Conservation (phyloP, 176 grass and related monocot species). For the Bothriochloa decipiens region DNA sequence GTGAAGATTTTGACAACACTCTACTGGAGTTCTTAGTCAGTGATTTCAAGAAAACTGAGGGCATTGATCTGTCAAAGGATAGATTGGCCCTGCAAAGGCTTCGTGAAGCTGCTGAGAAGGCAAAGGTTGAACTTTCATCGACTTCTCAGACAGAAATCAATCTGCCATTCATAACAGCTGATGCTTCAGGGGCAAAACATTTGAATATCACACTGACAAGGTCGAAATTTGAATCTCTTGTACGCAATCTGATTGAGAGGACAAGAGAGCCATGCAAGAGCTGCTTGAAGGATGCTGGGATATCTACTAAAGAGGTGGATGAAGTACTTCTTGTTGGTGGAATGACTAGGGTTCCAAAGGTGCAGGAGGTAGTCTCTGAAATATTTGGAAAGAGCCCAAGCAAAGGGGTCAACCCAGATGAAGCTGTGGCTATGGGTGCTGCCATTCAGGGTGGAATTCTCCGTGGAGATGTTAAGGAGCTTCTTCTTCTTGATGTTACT, state of each 20-base stretch:
- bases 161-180: conserved; percentile 77
- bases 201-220: conserved; percentile 76
- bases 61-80: conserved; percentile 76
- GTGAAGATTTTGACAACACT: conserved; percentile 83
- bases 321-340: conserved; percentile 84
- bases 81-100: conserved; percentile 66
- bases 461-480: conserved; percentile 84
- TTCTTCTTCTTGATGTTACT: conserved; percentile 73
- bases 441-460: conserved; percentile 81
- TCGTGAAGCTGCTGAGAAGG: conserved; percentile 78
- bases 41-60: conserved; percentile 67
- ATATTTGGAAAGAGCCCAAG: conserved; percentile 72
- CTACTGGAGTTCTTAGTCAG: conserved; percentile 70
- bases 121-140: conserved; percentile 77
- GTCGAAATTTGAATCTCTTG: conserved; percentile 71
- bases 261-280: conserved; percentile 71
- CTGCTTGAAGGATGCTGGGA: conserved; percentile 71
- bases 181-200: conserved; percentile 79
- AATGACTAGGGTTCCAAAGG: conserved; percentile 85
- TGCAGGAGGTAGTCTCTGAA: conserved; percentile 64
- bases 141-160: conserved; percentile 80
- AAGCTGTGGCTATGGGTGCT: conserved; percentile 78
- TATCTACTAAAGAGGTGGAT: conserved; percentile 74
- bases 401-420: conserved; percentile 85
- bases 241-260: conserved; percentile 69